Conservation (phyloP, 495 filamentous ascomycete genomes). For the Tirmania nivea region DNA sequence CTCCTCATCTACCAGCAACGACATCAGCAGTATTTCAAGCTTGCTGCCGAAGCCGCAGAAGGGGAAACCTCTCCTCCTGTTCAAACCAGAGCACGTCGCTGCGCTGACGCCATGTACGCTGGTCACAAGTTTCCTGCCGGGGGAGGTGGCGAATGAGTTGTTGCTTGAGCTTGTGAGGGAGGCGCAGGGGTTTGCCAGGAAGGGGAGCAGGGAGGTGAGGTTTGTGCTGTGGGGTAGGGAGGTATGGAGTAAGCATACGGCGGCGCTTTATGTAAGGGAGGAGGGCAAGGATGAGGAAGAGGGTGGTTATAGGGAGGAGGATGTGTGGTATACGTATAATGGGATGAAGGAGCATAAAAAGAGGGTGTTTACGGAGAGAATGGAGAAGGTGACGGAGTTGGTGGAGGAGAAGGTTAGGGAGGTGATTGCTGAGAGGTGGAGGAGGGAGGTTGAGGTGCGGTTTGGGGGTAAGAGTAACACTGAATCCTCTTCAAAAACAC, state of each 20-base stretch:
- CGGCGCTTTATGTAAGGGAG: neutral
- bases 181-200: neutral
- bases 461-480: neutral
- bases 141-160: neutral
- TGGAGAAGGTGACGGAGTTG: neutral
- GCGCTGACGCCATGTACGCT: constrained; percentile 3
- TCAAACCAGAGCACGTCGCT: neutral
- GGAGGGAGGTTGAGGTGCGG: neutral
- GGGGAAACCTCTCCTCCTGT: neutral
- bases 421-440: neutral
- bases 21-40: neutral
- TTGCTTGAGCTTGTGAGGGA: neutral
- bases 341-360: neutral
- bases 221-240: neutral
- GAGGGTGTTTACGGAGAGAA: neutral
- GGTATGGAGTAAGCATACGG: neutral
- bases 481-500: neutral
- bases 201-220: neutral
- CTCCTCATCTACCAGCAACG: neutral
- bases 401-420: neutral
- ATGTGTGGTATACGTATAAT: neutral
- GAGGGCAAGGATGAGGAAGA: neutral
- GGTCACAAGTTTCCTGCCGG: neutral
- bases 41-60: neutral
- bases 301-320: neutral